These are phyloP conservation scores for Purshia tridentata DNA, from an alignment of 306 rosid species.

Conservation along the genomic window DNA sequence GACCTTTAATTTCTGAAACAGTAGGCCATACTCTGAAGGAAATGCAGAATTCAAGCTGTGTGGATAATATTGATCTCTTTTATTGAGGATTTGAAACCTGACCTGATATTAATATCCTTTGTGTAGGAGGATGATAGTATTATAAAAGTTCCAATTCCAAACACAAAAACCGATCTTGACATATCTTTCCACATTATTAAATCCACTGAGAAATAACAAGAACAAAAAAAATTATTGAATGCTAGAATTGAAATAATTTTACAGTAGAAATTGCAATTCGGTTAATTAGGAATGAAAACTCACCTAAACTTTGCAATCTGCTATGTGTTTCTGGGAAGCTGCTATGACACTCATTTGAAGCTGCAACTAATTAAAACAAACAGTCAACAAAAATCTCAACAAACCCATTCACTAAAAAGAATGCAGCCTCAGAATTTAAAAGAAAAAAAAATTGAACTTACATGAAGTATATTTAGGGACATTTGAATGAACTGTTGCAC, in stretches of 20 bases:
- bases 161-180: slow-evolving; percentile 74
- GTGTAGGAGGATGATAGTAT: slow-evolving; percentile 70
- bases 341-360: slow-evolving; percentile 34
- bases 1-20: no score
- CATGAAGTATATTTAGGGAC: slow-evolving; percentile 40
- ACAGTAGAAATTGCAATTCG: neutral
- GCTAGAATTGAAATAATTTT: slow-evolving; percentile 1
- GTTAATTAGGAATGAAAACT: slow-evolving; percentile 24
- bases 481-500: slow-evolving; percentile 33
- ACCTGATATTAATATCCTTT: slow-evolving; percentile 74
- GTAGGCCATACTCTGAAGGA: no score
- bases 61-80: no score
- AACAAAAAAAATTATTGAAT: neutral
- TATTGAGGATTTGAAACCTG: slow-evolving; percentile 13
- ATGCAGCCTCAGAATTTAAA: neutral
- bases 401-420: neutral
- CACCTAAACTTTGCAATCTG: slow-evolving; percentile 83
- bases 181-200: slow-evolving; percentile 88
- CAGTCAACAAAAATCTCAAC: slow-evolving; percentile 2
- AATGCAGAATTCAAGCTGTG: neutral
- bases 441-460: slow-evolving; percentile 25
- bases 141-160: slow-evolving; percentile 68
- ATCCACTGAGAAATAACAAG: slow-evolving; percentile 50
- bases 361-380: slow-evolving; percentile 35
- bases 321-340: slow-evolving; percentile 61